Evolutionary conservation across 495 filamentous ascomycete species (phyloP), one percentile per base, ranked within the genome.

Genomic region (Terfezia boudieri): DNA sequence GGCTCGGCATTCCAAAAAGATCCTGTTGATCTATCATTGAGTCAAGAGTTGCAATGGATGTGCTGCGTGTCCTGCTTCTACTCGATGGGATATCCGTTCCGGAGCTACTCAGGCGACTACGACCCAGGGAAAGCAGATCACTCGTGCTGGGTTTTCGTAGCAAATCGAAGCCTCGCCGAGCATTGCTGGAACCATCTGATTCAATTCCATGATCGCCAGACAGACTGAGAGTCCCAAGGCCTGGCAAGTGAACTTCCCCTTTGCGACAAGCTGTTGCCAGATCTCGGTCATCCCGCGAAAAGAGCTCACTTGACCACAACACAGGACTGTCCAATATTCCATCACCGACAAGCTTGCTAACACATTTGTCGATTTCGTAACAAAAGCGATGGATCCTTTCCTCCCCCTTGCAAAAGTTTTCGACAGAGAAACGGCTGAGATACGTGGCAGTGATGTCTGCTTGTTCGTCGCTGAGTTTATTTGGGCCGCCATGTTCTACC

Each of bases 391-490:
- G 90, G 53, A 98, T 92, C 37, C 90, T 72, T 69, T 98, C 90
- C 63, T 98, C 90, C 16, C 88, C 90, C 61, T 80, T 82, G 70
- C 90, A 98, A 67, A 95, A 88, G 61, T 94, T 95, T 66, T 90
- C 88, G 20, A 95, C 77, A 10, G 77, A 78, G 59, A 79, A 81
- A 64, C 82, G 78, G 14, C 81, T 77, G 49, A 98, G 68, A 85
- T 90, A 98, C 53, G 80, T 81, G 22, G 76, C 72, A 5, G 86
- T 93, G 59, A 87, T 80, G 37, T 88, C 84, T 2, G 89, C 78
- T 63, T 96, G 90, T 53, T 95, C 88, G 64, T 98, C 90, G n/a
- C 84, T 85, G 10, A 98, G 76, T 64, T 98, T 98, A 66, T 88
- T 90, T 2, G 84, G 82, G 0, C 90, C 88, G 46, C 86, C 90